Percentiles rank a stretch among this genome's conserved stretches.
phyloP scores from a whole-genome alignment of 371 early-diverging fungal genomes.

The Haplosporangium sp. region DNA sequence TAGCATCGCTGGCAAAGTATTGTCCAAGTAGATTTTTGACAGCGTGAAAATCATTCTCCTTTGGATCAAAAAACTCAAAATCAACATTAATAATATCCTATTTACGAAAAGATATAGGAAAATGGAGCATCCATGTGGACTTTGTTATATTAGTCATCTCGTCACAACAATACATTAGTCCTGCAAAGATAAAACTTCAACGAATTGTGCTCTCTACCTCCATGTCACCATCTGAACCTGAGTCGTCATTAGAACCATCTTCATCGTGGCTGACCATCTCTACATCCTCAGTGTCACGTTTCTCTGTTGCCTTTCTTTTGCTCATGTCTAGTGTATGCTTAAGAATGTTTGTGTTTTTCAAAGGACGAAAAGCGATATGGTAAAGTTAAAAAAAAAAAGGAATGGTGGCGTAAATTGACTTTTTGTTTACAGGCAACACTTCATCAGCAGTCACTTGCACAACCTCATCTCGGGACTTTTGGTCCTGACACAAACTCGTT shows the following conservation, averaged over 20 bases:
- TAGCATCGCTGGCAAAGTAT: slow-evolving; percentile 85
- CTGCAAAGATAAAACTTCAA: not conserved
- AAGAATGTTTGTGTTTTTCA: not conserved
- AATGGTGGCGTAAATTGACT: slow-evolving; percentile 6
- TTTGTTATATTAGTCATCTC: not conserved
- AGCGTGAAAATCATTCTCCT: slow-evolving; percentile 91
- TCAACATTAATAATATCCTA: slow-evolving; percentile 91
- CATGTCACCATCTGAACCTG: slow-evolving; percentile 63
- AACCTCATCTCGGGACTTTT: not conserved
- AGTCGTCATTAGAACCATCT: slow-evolving; percentile 52
- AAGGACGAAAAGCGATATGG: too few relatives aligned
- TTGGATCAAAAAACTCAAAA: slow-evolving; percentile 95
- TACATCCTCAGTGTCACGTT: slow-evolving; percentile 44
- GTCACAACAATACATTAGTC: not conserved
- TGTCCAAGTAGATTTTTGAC: slow-evolving; percentile 86
- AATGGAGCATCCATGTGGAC: not conserved
- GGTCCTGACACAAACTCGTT: not conserved
- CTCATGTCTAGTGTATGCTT: slow-evolving; percentile 33
- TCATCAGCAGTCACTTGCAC: slow-evolving; percentile 4
- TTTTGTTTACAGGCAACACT: not conserved
- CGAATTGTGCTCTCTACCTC: slow-evolving; percentile 27
- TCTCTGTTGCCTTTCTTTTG: slow-evolving; percentile 60
- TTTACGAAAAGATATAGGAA: not conserved
- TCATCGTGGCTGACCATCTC: slow-evolving; percentile 49
- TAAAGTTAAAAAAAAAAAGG: slow-evolving; percentile 1